Evolutionary conservation across 371 early-diverging fungal species (phyloP), one percentile per base, ranked within the genome.

Genomic region (Mucor ambiguus): DNA sequence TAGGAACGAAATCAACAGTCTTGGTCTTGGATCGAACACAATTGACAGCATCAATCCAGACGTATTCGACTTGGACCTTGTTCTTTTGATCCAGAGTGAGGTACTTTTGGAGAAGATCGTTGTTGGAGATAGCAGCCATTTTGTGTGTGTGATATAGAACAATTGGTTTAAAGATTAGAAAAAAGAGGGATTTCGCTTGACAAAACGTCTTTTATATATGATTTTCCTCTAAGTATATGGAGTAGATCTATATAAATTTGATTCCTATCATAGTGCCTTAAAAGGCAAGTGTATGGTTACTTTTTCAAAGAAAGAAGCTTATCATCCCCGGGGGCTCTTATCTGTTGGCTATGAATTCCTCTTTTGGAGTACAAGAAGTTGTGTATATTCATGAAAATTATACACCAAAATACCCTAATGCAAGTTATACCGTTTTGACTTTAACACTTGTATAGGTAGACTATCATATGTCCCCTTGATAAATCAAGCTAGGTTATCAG

Each of bases 31-130:
- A 73, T 70, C 85, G 80, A 20, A 85, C 56, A 18, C 79, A 63
- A 60, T 74, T 72, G 28, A 67, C 64, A 38, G 84, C 87, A 79
- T 84, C 86, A 66, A 87, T 85, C 87, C 87, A 87, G 46, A 87
- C 77, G 63, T 87, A 87, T 60, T 86, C 85, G 18, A 87, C 84
- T 68, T 82, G 82, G 57, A 87, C 74, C 49, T 80, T 73, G 59
- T 84, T 82, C 26, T 74, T 69, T 79, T 86, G 87, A 52, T 78
- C 80, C 24, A 87, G 81, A 26, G 71, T 43, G 26, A 87, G 75
- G 67, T 87, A 87, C 66, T 87, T 87, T 49, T 67, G 58, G 28
- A 87, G 78, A 55, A 84, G 72, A 55, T 71, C 60, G 64, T 79
- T 69, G 68, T 81, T 79, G 32, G 85, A 84, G 8, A 72, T 56